These are phyloP conservation scores for Pulicaria dysenterica DNA, from an alignment of 129 eudicot genomes.

Conservation along the genomic window DNA sequence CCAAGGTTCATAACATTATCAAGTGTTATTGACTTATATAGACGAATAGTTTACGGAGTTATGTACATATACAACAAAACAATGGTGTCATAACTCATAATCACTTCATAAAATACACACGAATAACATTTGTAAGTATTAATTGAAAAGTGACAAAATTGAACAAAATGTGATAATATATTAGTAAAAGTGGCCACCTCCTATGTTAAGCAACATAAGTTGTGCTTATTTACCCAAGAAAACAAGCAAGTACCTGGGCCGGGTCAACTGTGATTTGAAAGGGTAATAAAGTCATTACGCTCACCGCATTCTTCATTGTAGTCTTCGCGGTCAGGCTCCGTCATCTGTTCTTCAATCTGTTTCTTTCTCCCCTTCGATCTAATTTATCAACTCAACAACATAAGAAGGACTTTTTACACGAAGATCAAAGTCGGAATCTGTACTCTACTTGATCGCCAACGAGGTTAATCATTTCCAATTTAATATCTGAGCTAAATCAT, in stretches of 20 bases:
- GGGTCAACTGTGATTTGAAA: conserved; percentile 17
- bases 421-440: conserved; percentile 20
- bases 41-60: too few relatives aligned
- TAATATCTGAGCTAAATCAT: not conserved
- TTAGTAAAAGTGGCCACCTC: too few relatives aligned
- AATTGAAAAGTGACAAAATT: too few relatives aligned
- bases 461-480: conserved; percentile 20
- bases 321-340: conserved; percentile 46
- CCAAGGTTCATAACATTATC: too few relatives aligned
- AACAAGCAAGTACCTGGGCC: conserved; percentile 7
- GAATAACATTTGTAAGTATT: too few relatives aligned
- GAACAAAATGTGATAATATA: too few relatives aligned
- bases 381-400: conserved; percentile 25
- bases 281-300: conserved; percentile 27
- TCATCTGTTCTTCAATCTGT: conserved; percentile 32
- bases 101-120: too few relatives aligned
- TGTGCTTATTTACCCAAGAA: not conserved
- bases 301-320: conserved; percentile 31
- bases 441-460: conserved; percentile 16
- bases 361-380: conserved; percentile 25
- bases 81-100: too few relatives aligned
- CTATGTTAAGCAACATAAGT: too few relatives aligned
- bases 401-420: conserved; percentile 4
- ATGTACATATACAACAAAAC: too few relatives aligned
- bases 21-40: too few relatives aligned